Percentiles rank a stretch among this genome's conserved stretches.
Conservation (phyloP, 495 filamentous ascomycete genomes). For the Podospora pseudoanserina region DNA sequence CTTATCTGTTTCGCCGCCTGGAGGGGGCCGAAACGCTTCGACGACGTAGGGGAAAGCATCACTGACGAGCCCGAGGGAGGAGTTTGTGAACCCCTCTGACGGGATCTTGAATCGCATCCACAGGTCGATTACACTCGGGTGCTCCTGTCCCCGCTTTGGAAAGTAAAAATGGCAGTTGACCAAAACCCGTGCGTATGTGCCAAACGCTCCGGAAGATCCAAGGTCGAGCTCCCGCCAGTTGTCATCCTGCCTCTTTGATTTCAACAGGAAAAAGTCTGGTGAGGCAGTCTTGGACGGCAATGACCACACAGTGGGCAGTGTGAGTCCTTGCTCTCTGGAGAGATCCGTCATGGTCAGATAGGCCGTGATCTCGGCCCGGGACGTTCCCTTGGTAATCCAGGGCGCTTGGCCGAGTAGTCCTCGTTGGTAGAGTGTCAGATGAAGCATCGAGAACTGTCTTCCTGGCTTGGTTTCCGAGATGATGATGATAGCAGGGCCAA, state of each 20-base stretch:
- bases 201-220: conserved; percentile 45
- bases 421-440: conserved; percentile 56
- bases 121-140: conserved; percentile 53
- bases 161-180: conserved; percentile 54
- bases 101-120: conserved; percentile 56
- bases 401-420: conserved; percentile 28
- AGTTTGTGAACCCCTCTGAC: conserved; percentile 53
- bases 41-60: conserved; percentile 47
- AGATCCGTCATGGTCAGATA: conserved; percentile 68
- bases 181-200: conserved; percentile 44
- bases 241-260: conserved; percentile 34
- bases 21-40: conserved; percentile 24
- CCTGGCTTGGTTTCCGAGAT: conserved; percentile 74
- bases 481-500: conserved; percentile 58
- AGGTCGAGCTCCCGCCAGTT: conserved; percentile 38
- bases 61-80: conserved; percentile 53
- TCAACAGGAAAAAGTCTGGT: conserved; percentile 43
- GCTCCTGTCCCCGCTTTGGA: conserved; percentile 46
- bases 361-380: conserved; percentile 42
- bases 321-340: conserved; percentile 54
- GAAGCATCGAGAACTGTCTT: conserved; percentile 63
- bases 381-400: conserved; percentile 28
- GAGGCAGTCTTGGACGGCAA: conserved; percentile 32
- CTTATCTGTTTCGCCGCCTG: background rate
- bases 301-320: conserved; percentile 48